Percentiles rank a stretch among this genome's conserved stretches.
phyloP scores from a whole-genome alignment of 2,329 filamentous ascomycete species.

The Verticillium longisporum region DNA sequence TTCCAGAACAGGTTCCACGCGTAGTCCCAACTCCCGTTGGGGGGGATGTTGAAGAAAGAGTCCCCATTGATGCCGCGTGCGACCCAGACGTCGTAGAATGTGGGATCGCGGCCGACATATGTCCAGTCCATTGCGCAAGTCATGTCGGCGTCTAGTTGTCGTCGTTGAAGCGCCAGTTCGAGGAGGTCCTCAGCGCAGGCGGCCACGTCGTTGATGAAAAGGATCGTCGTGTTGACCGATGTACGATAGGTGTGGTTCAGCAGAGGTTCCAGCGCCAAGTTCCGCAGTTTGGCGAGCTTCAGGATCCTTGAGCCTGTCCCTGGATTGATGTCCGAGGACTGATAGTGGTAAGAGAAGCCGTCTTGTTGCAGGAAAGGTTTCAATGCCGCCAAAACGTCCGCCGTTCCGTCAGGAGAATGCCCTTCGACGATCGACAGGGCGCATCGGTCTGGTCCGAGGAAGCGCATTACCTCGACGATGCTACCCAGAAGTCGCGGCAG shows the following conservation, averaged over 20 bases:
- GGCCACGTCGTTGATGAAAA: conserved; percentile 50
- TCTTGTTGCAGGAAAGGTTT: conserved; percentile 27
- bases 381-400: conserved; percentile 38
- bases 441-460: conserved; percentile 42
- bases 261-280: conserved; percentile 43
- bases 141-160: conserved; percentile 43
- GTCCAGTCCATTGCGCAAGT: conserved; percentile 55
- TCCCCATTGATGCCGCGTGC: conserved; percentile 45
- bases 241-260: conserved; percentile 14
- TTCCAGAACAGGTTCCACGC: conserved; percentile 48
- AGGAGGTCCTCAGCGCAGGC: conserved; percentile 49
- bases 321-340: conserved; percentile 35
- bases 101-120: conserved; percentile 31
- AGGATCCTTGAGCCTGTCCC: conserved; percentile 33
- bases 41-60: conserved; percentile 45
- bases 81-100: conserved; percentile 51
- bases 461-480: conserved; percentile 40
- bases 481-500: conserved; percentile 45
- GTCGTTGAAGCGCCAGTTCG: conserved; percentile 33
- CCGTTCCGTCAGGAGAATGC: conserved; percentile 46
- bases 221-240: conserved; percentile 29
- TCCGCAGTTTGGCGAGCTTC: conserved; percentile 42
- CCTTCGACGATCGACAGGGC: conserved; percentile 50
- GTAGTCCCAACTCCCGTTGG: conserved; percentile 39
- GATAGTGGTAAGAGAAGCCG: conserved; percentile 33